Conservation (phyloP, 2,329 filamentous ascomycete species). For the Teratosphaeriaceae sp. region DNA sequence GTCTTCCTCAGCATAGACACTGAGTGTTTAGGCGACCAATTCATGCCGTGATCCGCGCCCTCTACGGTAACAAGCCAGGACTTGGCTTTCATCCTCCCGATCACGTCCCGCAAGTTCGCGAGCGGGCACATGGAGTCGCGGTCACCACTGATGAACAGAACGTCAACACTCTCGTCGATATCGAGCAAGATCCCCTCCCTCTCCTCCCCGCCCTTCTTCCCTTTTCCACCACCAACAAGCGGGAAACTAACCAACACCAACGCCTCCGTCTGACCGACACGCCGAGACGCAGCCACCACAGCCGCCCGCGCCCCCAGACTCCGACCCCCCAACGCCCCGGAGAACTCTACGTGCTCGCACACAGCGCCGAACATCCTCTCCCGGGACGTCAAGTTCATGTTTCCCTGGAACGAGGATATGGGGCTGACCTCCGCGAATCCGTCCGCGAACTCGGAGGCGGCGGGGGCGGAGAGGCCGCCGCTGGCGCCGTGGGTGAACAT, state of each 20-base stretch:
- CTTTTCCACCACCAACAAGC: constrained; percentile 31
- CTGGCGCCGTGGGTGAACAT: constrained; percentile 43
- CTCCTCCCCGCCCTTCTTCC: constrained; percentile 28
- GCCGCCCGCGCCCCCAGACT: constrained; percentile 42
- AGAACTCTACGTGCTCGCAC: constrained; percentile 19
- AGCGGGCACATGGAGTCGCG: constrained; percentile 32
- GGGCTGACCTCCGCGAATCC: constrained; percentile 26
- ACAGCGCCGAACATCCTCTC: constrained; percentile 33
- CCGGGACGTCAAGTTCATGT: constrained; percentile 34
- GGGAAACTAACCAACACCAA: constrained; percentile 38
- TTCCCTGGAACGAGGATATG: constrained; percentile 35
- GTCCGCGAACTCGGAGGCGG: constrained; percentile 33
- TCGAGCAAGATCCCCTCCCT: constrained; percentile 35
- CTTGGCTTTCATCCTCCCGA: constrained; percentile 32
- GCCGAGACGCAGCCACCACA: constrained; percentile 30
- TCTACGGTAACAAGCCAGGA: constrained; percentile 32
- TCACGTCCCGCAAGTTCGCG: constrained; percentile 23
- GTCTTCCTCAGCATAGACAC: constrained; percentile 26
- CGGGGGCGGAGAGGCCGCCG: constrained; percentile 34
- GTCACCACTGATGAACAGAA: constrained; percentile 36
- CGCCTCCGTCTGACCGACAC: constrained; percentile 7
- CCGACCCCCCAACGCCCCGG: constrained; percentile 31
- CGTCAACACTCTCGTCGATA: constrained; percentile 23
- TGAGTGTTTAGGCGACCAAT: constrained; percentile 30
- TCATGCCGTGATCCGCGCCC: constrained; percentile 38